phyloP scores from a whole-genome alignment of 73 alveolate genomes.

The Stentor roeselii region DNA sequence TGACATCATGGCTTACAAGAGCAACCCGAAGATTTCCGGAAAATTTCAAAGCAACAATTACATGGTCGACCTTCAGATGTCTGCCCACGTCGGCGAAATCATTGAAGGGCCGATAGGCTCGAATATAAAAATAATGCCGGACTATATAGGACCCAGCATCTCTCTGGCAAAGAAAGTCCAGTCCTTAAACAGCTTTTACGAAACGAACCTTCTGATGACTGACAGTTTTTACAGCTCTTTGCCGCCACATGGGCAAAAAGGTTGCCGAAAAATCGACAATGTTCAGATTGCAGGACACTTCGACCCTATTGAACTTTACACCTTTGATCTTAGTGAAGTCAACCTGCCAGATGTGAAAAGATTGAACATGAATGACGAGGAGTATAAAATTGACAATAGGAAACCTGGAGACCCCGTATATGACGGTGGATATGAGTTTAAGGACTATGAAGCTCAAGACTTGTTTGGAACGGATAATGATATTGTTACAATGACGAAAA shows the following conservation, averaged over 20 bases:
- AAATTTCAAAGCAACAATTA: slow-evolving; percentile 39
- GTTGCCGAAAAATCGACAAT: slow-evolving; percentile 1
- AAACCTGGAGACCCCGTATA: slow-evolving; percentile 25
- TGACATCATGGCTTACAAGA: slow-evolving; percentile 46
- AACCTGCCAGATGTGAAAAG: slow-evolving; percentile 45
- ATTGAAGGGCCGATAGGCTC: slow-evolving; percentile 95
- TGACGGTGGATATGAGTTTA: slow-evolving; percentile 33
- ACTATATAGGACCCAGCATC: slow-evolving; percentile 75
- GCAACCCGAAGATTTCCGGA: slow-evolving; percentile 48
- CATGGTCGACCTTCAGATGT: slow-evolving; percentile 70
- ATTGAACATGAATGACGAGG: slow-evolving; percentile 47
- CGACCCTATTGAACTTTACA: slow-evolving; percentile 57
- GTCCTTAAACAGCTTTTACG: slow-evolving; percentile 51
- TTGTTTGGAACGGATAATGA: slow-evolving; percentile 63
- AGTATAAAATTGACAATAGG: slow-evolving; percentile 37
- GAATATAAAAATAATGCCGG: slow-evolving; percentile 81
- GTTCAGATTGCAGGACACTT: slow-evolving; percentile 39
- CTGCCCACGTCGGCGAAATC: slow-evolving; percentile 86
- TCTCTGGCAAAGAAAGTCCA: slow-evolving; percentile 68
- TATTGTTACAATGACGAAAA: slow-evolving; percentile 52
- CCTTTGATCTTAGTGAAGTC: slow-evolving; percentile 56
- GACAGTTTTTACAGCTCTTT: slow-evolving; percentile 39
- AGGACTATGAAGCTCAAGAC: slow-evolving; percentile 57
- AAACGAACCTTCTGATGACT: slow-evolving; percentile 49
- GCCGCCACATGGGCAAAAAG: neutral